Evolutionary conservation across 805 yeast genomes (phyloP), one percentile per base, ranked within the genome.

Genomic region (Ogataea siamensis): DNA sequence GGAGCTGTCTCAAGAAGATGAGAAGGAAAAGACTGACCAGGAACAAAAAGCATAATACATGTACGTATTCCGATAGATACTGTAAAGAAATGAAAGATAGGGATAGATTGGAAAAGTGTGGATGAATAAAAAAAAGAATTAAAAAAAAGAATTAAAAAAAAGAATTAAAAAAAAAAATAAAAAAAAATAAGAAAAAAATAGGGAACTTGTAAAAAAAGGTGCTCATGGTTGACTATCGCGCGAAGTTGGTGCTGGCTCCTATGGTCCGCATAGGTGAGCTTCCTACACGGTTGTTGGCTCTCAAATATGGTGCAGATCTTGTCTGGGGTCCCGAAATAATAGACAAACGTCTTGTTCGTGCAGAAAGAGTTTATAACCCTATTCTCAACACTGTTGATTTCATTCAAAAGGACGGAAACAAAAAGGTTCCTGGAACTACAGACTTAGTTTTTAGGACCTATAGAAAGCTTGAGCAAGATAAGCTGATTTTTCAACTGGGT

Each of bases 251-350:
- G 14, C 72, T 91, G 26, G 98, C 97, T 1, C 99, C 99, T 0
- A 91, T 91, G 99, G 96, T 91, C 34, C 71, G 99, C 23, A 84
- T 91, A 27, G 96, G 98, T 9, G 99, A 93, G 64, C 74, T 93
- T 5, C 98, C 99, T 5, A 81, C 88, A 7, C 70, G 99, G 39
- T 69, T 91, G 6, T 58, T 89, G 47, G 81, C 96, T 0, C 68
- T 93, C 16, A 75, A 74, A 47, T 71, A 86, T 57, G 97, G 96
- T 3, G 96, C 96, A 0, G 98, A 93, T 60, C 67, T 91, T 32
- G 98, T 93, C 5, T 93, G 99, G 99, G 78, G 82, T 25, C 99
- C 99, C 0, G 99, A 93, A 60, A 83, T 89, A 43, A 76, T 93
- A 15, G 99, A 93, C 58, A 85, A 82, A 58, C 88, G 87, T 58